Base-by-base conservation (phyloP, 2,329 filamentous ascomycete genomes). In the Pseudopyricularia cyperi region DNA sequence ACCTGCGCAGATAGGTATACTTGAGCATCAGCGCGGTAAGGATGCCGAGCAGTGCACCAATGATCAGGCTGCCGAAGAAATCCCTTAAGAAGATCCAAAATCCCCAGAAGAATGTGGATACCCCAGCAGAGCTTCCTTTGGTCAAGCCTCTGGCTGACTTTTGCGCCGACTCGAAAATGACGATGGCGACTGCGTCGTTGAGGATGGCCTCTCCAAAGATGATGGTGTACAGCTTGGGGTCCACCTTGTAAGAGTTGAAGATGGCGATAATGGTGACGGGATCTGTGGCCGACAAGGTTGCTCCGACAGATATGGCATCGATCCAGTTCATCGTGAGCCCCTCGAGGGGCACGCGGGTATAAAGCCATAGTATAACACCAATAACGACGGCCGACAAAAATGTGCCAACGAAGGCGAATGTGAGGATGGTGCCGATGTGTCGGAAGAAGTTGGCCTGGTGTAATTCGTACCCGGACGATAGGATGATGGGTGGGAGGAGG, bases 361-460 rank as follows among this genome's bases (percentile, higher is more conserved):
- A 98, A 8, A 96, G 66, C 73, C 80, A 98, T 49, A 98, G 74
- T 53, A 98, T 85, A 46, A 90, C 66, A 24, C 89, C 93, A 51
- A 98, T 84, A 46, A 96, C 89, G n/a, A 97, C 77, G 54, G 93
- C 93, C 37, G 93, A 98, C 57, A 98, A 86, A 64, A 98, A 96
- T 0, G 93, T 98, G 32, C 93, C 93, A 49, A 87, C 90, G 65
- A 98, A 97, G 28, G 93, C 93, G 67, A 98, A 98, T 4, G 93
- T 97, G 58, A 98, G 73, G 61, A 98, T 98, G 7, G 89, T 94
- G 56, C 93, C 91, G 55, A 97, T 95, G 63, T 98, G 95, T 58
- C 91, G 85, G 70, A 98, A 98, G 77, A 98, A 98, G 71, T 98
- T 98, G 60, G 88, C 90, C 71, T 98, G 93, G 67, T 98, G 93